phyloP scores from a whole-genome alignment of 192 early-diverging fungal species.

The Phlyctochytrium planicorne region DNA sequence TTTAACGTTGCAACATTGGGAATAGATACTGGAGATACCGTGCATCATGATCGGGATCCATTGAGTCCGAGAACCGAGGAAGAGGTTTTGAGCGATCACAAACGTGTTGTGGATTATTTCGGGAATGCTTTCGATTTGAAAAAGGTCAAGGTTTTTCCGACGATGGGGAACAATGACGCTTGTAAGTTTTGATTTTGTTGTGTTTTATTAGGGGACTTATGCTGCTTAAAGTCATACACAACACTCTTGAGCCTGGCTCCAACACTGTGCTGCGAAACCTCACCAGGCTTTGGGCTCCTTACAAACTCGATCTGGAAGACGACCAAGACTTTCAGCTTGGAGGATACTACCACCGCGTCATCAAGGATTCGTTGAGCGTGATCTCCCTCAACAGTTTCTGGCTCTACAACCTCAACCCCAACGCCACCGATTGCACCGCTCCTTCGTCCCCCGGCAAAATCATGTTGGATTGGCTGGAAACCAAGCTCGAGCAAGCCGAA shows the following conservation, averaged over 20 bases:
- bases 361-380: slow-evolving; percentile 14
- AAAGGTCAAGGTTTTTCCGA: slow-evolving; percentile 23
- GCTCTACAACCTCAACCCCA: slow-evolving; percentile 23
- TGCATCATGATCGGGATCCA: slow-evolving; percentile 31
- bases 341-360: slow-evolving; percentile 31
- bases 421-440: slow-evolving; percentile 23
- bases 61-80: slow-evolving; percentile 1
- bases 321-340: slow-evolving; percentile 21
- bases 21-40: slow-evolving; percentile 33
- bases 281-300: slow-evolving; percentile 24
- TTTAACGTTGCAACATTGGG: not conserved
- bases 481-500: slow-evolving; percentile 9
- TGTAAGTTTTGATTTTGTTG: slow-evolving; percentile 12
- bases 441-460: slow-evolving; percentile 6
- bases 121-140: slow-evolving; percentile 10
- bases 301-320: slow-evolving; percentile 13
- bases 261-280: slow-evolving; percentile 23
- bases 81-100: slow-evolving; percentile 18
- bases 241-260: slow-evolving; percentile 8
- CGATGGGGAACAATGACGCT: slow-evolving; percentile 32
- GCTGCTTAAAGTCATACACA: slow-evolving; percentile 13
- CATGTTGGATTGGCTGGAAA: slow-evolving; percentile 27
- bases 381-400: slow-evolving; percentile 32
- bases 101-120: slow-evolving; percentile 18
- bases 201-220: not conserved